phyloP scores from a whole-genome alignment of 257 asterid genomes.

The Lycium barbarum region DNA sequence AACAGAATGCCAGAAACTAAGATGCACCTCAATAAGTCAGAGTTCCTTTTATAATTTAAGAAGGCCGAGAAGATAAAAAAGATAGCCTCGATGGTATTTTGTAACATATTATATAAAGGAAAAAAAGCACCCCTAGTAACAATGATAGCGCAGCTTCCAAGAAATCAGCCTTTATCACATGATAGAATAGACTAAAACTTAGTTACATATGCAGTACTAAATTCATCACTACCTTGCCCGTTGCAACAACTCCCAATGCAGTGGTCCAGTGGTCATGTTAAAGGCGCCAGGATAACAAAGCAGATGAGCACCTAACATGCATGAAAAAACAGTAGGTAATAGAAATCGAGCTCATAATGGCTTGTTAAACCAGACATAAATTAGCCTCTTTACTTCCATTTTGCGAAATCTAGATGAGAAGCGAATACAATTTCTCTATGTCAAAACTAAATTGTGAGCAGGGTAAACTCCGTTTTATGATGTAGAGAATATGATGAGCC shows the following conservation, averaged over 20 bases:
- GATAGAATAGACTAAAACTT: not conserved
- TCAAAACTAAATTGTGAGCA: not conserved
- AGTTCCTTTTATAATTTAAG: not conserved
- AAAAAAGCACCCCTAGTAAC: not conserved
- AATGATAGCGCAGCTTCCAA: not conserved
- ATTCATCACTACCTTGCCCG: conserved; percentile 71
- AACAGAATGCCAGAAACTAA: not conserved
- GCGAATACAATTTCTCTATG: not conserved
- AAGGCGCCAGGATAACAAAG: conserved; percentile 93
- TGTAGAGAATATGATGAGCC: not conserved
- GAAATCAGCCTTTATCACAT: conserved; percentile 2
- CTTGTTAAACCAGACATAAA: not conserved
- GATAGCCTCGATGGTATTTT: not conserved
- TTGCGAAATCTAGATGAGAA: conserved; percentile 15
- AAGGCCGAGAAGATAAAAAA: conserved; percentile 9
- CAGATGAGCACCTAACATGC: conserved; percentile 79
- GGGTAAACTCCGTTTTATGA: not conserved
- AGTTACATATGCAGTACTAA: conserved; percentile 3
- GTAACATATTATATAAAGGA: not conserved
- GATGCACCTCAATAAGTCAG: not conserved
- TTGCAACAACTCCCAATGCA: conserved; percentile 89
- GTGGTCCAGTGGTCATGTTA: conserved; percentile 96
- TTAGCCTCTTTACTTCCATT: conserved; percentile 21
- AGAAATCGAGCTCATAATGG: not conserved
- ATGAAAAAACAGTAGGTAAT: conserved; percentile 27